These are phyloP conservation scores for Neckera pumila DNA, from an alignment of 225 moss, liverwort and hornwort species.

Conservation along the genomic window DNA sequence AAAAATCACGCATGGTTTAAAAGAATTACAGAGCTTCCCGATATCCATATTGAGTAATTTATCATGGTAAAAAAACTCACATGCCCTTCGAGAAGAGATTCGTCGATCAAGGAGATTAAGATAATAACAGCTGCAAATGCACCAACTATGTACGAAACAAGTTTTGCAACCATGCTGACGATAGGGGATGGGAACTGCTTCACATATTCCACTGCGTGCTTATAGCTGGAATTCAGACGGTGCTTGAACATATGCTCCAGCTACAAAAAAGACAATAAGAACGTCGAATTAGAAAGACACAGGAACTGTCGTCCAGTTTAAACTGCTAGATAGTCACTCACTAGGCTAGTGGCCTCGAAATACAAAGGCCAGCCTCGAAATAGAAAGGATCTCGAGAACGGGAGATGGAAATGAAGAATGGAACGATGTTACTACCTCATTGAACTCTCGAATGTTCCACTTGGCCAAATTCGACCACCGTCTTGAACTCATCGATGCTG, in stretches of 20 bases:
- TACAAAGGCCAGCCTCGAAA: not conserved
- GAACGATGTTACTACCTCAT: constrained; percentile 51
- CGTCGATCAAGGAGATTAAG: constrained; percentile 74
- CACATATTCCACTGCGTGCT: constrained; percentile 86
- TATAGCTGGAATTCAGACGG: constrained; percentile 80
- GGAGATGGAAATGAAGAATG: not conserved
- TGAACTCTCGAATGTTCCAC: constrained; percentile 97
- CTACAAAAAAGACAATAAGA: constrained; percentile 24
- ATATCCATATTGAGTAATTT: not conserved
- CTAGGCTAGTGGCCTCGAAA: not conserved
- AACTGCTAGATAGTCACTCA: not conserved
- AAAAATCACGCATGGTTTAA: not conserved
- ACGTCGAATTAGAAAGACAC: not conserved
- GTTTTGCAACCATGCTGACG: constrained; percentile 85
- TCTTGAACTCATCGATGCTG: constrained; percentile 77
- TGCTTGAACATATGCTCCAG: constrained; percentile 98
- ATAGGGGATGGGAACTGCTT: constrained; percentile 96
- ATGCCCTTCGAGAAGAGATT: constrained; percentile 87
- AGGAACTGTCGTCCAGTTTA: not conserved
- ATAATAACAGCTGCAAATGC: constrained; percentile 95
- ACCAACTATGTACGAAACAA: constrained; percentile 83
- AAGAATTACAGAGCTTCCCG: not conserved
- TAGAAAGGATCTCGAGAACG: not conserved
- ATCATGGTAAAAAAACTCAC: constrained; percentile 26
- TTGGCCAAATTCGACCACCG: constrained; percentile 96